Evolutionary conservation across 2,329 filamentous ascomycete genomes (phyloP), one percentile per base, ranked within the genome.

Genomic region (Onygena corvina): DNA sequence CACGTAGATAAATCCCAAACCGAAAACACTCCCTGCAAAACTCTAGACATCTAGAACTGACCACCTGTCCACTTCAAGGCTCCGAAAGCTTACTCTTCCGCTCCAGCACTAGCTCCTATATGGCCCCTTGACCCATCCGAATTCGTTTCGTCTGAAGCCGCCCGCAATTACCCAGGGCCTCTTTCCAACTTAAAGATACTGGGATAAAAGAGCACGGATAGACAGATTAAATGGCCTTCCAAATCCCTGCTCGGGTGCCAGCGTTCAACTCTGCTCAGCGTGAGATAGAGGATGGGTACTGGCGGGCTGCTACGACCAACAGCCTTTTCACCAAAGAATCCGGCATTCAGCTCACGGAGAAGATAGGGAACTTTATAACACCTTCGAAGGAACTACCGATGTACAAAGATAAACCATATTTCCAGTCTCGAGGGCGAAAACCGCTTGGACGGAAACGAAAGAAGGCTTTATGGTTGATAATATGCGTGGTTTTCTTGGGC

Each of bases 371-470:
- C 51, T 75, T 88, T 52, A 81, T 89, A 54, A 77, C 81, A 31
- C 67, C 67, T 46, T 71, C 74, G 44, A 72, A 76, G 68, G 72
- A 79, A 51, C 71, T 98, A 54, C 92, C 92, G 40, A 89, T 96
- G 84, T 98, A 98, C 72, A 98, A 98, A 69, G 92, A 98, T 70
- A 98, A 98, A 66, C 92, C 92, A n/a, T 92, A 86, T 63, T 71
- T 67, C 50, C 59, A 66, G n/a, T 63, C 67, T 53, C 73, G 76
- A 57, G 61, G 74, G 53, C 73, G 73, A 47, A 73, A 30, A 8
- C 20, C 38, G 3, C 35, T 14, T 16, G 33, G 78, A 29, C 67
- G 78, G 57, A 81, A 79, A 70, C 76, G 76, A 64, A 76, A 77
- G 59, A 86, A 83, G 69, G 72, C 83, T 52, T 66, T 78, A 1